These are phyloP conservation scores for Aspergillus eucalypticola DNA, from an alignment of 2,329 filamentous ascomycete species.

Conservation along the genomic window DNA sequence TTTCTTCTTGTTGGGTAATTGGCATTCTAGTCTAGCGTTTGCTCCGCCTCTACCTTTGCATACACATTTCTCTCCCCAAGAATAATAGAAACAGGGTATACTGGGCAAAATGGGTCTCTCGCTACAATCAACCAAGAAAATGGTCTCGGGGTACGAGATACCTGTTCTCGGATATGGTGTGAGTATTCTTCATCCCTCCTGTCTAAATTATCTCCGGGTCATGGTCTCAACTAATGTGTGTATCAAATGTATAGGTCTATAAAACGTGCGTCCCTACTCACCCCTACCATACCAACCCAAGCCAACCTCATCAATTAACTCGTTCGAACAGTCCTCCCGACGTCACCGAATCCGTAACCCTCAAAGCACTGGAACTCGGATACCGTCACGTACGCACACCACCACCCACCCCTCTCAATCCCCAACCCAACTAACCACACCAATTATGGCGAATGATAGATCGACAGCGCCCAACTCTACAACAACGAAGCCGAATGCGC, in stretches of 20 bases:
- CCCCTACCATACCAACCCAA: neutral
- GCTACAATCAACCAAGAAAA: slow-evolving; percentile 40
- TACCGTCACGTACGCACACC: slow-evolving; percentile 56
- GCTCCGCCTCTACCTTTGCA: neutral
- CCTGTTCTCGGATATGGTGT: slow-evolving; percentile 46
- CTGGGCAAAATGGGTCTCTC: slow-evolving; percentile 28
- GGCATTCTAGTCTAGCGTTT: neutral
- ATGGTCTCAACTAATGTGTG: too few species aligned
- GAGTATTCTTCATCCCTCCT: slow-evolving; percentile 17
- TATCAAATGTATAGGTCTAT: slow-evolving; percentile 33
- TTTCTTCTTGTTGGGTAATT: too few species aligned
- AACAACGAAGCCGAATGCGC: slow-evolving; percentile 59
- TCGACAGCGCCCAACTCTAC: slow-evolving; percentile 61
- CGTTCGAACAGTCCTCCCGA: slow-evolving; percentile 51
- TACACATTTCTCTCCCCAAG: too few species aligned
- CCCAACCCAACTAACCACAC: neutral
- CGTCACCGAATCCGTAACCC: slow-evolving; percentile 58
- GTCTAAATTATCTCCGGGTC: too few species aligned
- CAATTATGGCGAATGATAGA: slow-evolving; percentile 28
- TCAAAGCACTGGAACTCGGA: slow-evolving; percentile 57
- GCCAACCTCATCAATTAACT: neutral
- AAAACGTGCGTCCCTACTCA: slow-evolving; percentile 35
- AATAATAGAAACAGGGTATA: neutral
- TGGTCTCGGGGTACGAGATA: slow-evolving; percentile 44
- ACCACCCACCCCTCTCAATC: neutral